A percentile compares a stretch with the other conserved stretches of the same genome.
Conservation (phyloP, 116 monocot species). For the Zostera marina region DNA sequence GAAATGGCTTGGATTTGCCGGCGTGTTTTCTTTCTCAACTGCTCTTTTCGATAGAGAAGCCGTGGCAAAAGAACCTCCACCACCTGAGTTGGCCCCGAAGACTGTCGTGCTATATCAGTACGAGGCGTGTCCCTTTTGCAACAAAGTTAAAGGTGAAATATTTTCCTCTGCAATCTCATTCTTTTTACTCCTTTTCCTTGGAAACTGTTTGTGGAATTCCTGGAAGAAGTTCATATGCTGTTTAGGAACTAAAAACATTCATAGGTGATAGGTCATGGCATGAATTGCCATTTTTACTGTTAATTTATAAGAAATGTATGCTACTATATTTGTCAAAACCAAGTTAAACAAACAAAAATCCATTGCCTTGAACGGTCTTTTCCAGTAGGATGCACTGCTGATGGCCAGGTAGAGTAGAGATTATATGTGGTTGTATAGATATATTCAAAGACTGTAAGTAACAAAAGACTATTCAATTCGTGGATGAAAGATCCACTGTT, state of each 20-base stretch:
- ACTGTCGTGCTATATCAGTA: slow-evolving; percentile 88
- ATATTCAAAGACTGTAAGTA: too few relatives aligned
- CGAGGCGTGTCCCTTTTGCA: slow-evolving; percentile 97
- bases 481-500: too few relatives aligned
- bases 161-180: background rate
- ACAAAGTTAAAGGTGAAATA: slow-evolving; percentile 84
- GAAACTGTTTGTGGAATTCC: background rate
- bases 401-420: too few relatives aligned
- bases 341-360: background rate
- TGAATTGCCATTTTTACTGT: background rate
- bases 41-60: slow-evolving; percentile 29
- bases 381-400: too few relatives aligned
- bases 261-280: too few relatives aligned
- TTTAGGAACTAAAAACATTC: too few relatives aligned
- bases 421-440: too few relatives aligned
- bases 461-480: too few relatives aligned
- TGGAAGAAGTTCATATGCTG: background rate
- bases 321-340: background rate
- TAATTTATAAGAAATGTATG: background rate
- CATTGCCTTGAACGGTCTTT: background rate
- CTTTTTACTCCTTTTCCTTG: background rate
- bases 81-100: slow-evolving; percentile 36
- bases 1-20: slow-evolving; percentile 33
- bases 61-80: slow-evolving; percentile 59
- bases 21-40: slow-evolving; percentile 54